Base-by-base conservation (phyloP, 768 basidiomycete genomes). In the Lactarius deliciosus region DNA sequence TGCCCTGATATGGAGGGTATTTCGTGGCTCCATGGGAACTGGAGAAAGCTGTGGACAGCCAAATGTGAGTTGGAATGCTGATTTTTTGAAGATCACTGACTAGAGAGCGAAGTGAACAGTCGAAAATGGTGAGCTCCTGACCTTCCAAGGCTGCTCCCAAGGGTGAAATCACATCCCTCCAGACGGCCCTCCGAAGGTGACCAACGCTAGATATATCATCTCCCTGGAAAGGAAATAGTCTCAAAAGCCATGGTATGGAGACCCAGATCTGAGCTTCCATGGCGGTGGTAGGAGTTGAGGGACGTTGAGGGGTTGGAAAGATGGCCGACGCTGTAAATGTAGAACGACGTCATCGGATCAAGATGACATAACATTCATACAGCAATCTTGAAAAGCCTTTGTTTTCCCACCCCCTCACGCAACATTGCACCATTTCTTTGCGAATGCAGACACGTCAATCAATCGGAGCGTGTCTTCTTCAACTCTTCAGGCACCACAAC, bases 371-470 rank as follows among this genome's bases (percentile, higher is more conserved):
- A 30, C 0, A 30, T 30, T 30, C 30, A 6, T 30, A 30, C 30
- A 5, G 28, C 28, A 15, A 53, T 57, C 7, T 60, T 67, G 53
- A 30, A 30, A 30, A 30, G 30, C 5, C 28, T 28, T 28, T 67
- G 60, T 60, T 22, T 15, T 30, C 6, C 66, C 66, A 36, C 40
- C 66, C 3, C 57, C 53, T 55, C 66, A 34, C 4, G 7, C 66
- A 45, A 67, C 66, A 38, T 56, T 67, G 22, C 62, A 71, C 32
- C 32, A 30, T 30, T 30, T 30, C 30, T 30, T 30, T 30, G 30
- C 30, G 18, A 68, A 64, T 60, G 5, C 53, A 32, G 40, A 34
- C 41, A 22, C 32, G 57, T 55, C 20, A 22, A 66, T 22, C 62
- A 55, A 25, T 40, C 54, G 30, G 3, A 22, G 20, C 41, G n/a